Evolutionary conservation across 306 rosid genomes (phyloP).

Genomic region (Fagus crenata): DNA sequence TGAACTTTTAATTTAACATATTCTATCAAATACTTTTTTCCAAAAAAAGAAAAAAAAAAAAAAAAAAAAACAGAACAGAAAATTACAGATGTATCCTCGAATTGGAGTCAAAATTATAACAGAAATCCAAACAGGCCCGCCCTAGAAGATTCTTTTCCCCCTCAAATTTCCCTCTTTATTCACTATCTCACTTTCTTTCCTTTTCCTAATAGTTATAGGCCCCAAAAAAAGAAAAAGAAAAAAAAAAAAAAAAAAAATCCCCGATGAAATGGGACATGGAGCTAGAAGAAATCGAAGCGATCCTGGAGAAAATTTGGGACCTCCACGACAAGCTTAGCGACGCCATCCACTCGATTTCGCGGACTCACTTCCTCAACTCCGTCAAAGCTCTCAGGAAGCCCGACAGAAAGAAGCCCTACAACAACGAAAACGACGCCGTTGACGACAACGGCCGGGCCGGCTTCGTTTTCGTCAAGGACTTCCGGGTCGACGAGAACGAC

Average conservation of each 20-base stretch:
- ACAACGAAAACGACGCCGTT: conserved; percentile 9
- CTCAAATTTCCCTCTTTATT: too few relatives aligned
- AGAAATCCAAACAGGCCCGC: too few relatives aligned
- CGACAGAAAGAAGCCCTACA: conserved; percentile 26
- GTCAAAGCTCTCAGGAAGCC: conserved; percentile 44
- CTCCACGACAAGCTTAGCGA: conserved; percentile 97
- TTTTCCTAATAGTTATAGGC: too few relatives aligned
- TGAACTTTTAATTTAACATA: too few relatives aligned
- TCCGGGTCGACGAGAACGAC: conserved; percentile 42
- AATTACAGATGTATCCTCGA: too few relatives aligned
- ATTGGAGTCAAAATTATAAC: too few relatives aligned
- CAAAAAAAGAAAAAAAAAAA: too few relatives aligned
- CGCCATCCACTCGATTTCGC: conserved; percentile 82
- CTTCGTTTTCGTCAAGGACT: conserved; percentile 66
- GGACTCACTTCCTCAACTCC: conserved; percentile 82
- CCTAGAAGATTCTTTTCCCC: too few relatives aligned
- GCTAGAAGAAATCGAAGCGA: conserved; percentile 75
- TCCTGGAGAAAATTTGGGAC: conserved; percentile 91
- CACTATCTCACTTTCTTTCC: too few relatives aligned
- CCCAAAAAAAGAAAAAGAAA: not conserved
- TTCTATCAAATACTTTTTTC: too few relatives aligned
- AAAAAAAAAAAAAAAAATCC: not conserved
- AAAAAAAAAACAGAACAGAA: too few relatives aligned
- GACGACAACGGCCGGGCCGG: conserved; percentile 33
- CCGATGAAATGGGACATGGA: conserved; percentile 88